Base-by-base conservation (phyloP, 1,284 basidiomycete species). In the Meripilus lineatus region DNA sequence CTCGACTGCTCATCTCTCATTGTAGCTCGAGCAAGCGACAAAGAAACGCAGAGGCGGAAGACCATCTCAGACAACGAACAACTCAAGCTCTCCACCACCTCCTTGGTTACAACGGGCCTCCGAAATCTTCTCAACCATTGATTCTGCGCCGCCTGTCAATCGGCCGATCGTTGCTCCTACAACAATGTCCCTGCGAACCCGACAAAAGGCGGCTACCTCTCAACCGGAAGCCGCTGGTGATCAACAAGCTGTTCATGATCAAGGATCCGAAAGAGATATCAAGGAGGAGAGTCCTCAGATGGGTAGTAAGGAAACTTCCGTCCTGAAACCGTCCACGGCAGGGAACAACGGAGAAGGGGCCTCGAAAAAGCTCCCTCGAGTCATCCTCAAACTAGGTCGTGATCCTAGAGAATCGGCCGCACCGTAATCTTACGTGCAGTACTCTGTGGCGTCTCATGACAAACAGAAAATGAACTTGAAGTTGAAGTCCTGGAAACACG, bases 21-120 rank as follows among this genome's bases (percentile, higher is more conserved):
- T 38, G 13, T 48, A 91, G 84, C 69, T 92, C 18, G 87, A 93
- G 58, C 80, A 81, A 44, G 74, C 75, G 0, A 77, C 74, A 11
- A 88, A 86, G 61, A 81, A 80, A 59, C 65, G 77, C 36, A 67
- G 76, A 43, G 66, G 70, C 24, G 67, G 77, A 47, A 61, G 71
- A 48, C 50, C 60, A 24, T 70, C 72, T 10, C 51, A 64, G 10
- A 58, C 65, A 5, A 40, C 36, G 1, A n/a, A n/a, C n/a, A n/a
- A n/a, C n/a, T n/a, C n/a, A n/a, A n/a, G n/a, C n/a, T n/a, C n/a
- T n/a, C n/a, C n/a, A n/a, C n/a, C n/a, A n/a, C 40, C 56, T 2
- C 64, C 69, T 1, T 87, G 87, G 79, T 61, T 91, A 10, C 67
- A 72, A 5, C 72, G 77, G 13, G 64, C 75, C 0, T 48, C 72